Base-by-base conservation (phyloP, 805 yeast species). In the Yamadazyma nakazawae region DNA sequence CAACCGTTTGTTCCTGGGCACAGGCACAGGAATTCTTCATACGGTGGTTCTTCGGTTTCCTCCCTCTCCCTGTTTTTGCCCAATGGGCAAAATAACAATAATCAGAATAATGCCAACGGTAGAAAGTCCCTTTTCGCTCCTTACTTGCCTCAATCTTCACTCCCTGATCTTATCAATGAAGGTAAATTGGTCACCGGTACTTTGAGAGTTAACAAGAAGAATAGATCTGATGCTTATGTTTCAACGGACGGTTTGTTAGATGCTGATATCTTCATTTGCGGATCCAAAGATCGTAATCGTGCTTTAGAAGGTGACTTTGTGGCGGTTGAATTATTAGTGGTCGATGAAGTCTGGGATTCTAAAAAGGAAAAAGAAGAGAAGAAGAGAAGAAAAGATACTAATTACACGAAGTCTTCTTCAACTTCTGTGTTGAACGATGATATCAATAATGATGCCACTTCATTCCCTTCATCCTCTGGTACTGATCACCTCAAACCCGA, bases 181-280 rank as follows among this genome's bases (percentile, higher is more conserved):
- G 98, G 98, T 17, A 80, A 90, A 53, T 74, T 94, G 44, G 98
- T 94, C 7, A 84, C 96, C 2, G 99, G 99, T 57, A 85, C 85
- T 24, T 73, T 94, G 57, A 79, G 99, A 54, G 99, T 94, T 37
- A 94, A 94, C 70, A 91, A 90, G 67, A 94, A 94, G 67, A 94
- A 94, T 64, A 78, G 99, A 58, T 89, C 97, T 1, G 98, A 94
- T 68, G 99, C 99, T 0, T 94, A 95, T 68, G 98, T 94, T n/a
- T 82, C 96, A 6, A 92, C 98, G 0, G 97, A 91, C 63, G 97
- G 97, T 1, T 78, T 91, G 28, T 76, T 94, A 52, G 99, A 94
- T 66, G 96, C 99, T 0, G 99, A 94, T 66, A 89, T 94, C 51
- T 94, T 90, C 61, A 94, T 94, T 54, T 94, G 98, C 72, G 99